Evolutionary conservation across 352 stramenopile species (phyloP), one percentile per base, ranked within the genome.

Genomic region (Pythium utonaiense): DNA sequence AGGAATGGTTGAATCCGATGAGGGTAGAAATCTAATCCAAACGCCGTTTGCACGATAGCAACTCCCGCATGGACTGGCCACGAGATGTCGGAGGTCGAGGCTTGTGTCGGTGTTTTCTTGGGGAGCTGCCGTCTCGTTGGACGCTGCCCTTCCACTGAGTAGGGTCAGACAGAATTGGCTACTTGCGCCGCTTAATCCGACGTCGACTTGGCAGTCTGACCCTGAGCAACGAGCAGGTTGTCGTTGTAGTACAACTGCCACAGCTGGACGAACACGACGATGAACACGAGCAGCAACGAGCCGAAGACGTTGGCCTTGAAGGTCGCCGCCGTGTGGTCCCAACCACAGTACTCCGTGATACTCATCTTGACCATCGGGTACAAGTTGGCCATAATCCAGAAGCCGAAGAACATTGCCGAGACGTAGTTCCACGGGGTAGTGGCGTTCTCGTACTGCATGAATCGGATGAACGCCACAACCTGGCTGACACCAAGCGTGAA

Each of bases 361-460:
- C 86, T 95, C 86, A 95, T 95, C 77, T 93, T 93, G 58, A 95
- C 86, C 86, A 95, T 95, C 52, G 86, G 86, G 74, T 91, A 93
- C 57, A 89, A 89, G 62, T 95, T 77, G 57, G 69, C 78, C 83
- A 91, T 91, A 55, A 93, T 80, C 70, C 87, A 95, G 59, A 90
- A 88, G 51, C 86, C 86, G 53, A 95, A 94, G 66, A 95, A 95
- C 74, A 89, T 88, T 17, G 86, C 74, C 27, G 86, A 94, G 13
- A 94, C 82, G 78, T 93, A 94, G 67, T 94, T 93, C 86, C 84
- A 94, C 60, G 86, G 84, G 51, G 79, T 90, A 45, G 84, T 94
- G 0, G 86, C 86, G 66, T 92, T 95, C 62, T 95, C 83, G 71
- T 95, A 95, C 69, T 92, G 76, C 69, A 95, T 92, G 66, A 94